A percentile compares a stretch with the other conserved stretches of the same genome.
These are phyloP conservation scores for Calonectria montana DNA, from an alignment of 2,329 filamentous ascomycete genomes.

Conservation along the genomic window DNA sequence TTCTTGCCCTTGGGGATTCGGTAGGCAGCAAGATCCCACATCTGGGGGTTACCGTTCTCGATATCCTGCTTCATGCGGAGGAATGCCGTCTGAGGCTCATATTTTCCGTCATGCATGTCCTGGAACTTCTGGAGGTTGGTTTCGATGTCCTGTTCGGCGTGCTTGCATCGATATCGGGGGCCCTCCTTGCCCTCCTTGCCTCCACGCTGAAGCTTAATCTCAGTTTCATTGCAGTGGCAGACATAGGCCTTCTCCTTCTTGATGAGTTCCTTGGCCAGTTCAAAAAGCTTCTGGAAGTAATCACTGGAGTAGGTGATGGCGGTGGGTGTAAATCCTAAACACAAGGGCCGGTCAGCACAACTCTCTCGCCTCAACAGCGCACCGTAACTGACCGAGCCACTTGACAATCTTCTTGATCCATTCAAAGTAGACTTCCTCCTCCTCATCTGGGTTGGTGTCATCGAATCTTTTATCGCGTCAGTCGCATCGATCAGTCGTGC, in stretches of 20 bases:
- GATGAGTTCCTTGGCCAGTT: slow-evolving; percentile 88
- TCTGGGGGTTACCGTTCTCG: slow-evolving; percentile 86
- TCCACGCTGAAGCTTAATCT: slow-evolving; percentile 89
- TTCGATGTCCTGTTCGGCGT: slow-evolving; percentile 80
- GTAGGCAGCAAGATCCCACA: slow-evolving; percentile 97
- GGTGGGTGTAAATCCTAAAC: slow-evolving; percentile 74
- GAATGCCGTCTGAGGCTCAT: slow-evolving; percentile 84
- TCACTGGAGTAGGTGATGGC: slow-evolving; percentile 90
- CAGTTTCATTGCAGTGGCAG: slow-evolving; percentile 85
- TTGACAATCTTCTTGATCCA: slow-evolving; percentile 89
- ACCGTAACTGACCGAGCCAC: slow-evolving; percentile 67
- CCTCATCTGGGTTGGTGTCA: slow-evolving; percentile 94
- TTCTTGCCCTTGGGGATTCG: slow-evolving; percentile 78
- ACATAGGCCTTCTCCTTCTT: slow-evolving; percentile 79
- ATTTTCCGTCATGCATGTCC: slow-evolving; percentile 92
- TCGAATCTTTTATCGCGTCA: slow-evolving; percentile 73
- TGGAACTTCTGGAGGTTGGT: slow-evolving; percentile 86
- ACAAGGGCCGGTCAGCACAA: slow-evolving; percentile 14
- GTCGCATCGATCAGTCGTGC: neutral
- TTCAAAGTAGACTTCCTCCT: slow-evolving; percentile 89
- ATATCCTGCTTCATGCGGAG: slow-evolving; percentile 95
- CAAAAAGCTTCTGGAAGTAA: slow-evolving; percentile 89
- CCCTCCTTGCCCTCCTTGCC: slow-evolving; percentile 73
- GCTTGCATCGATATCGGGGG: slow-evolving; percentile 81
- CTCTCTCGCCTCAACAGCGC: neutral